Base-by-base conservation (phyloP, 2,329 filamentous ascomycete genomes). In the Sporothrix brasiliensis region DNA sequence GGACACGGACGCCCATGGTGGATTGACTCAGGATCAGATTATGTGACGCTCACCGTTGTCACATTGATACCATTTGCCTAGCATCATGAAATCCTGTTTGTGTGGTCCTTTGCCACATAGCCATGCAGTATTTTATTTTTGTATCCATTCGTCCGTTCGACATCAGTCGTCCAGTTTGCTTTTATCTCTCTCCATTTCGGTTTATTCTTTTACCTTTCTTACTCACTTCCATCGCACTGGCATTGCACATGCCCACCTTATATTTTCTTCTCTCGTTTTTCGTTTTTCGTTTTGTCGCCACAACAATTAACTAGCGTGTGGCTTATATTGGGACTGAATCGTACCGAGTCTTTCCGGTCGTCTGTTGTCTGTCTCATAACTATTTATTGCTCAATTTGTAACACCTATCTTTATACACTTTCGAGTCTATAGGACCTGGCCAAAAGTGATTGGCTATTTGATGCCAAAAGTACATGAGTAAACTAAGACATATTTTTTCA, bases 21-120 rank as follows among this genome's bases (percentile, higher is more conserved):
- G 90, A 72, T 82, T 97, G 78, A 97, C 93, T n/a, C 95, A 98
- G 81, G 94, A 98, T 79, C 94, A 98, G 84, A 97, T 98, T 82
- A 97, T 98, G 94, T 98, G 73, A 76, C 3, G 30, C 39, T 14
- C 11, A 2, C 47, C 13, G 60, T 19, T 54, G 27, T 49, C 69
- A 52, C 47, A 41, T 27, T 21, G 21, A 19, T 19, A 13, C 6
- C 34, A 34, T 34, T 34, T 9, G 34, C 34, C 7, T 34, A 34
- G 7, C 6, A 5, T 9, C 34, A 34, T 7, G 6, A 34, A 34
- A 34, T 34, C 7, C 34, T 34, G 6, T 34, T 9, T 34, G 34
- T 34, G 34, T 5, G 34, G 34, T 34, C 34, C 34, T 9, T 34
- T 34, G 34, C 34, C 34, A 19, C 52, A 13, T 30, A 14, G 5